phyloP scores from a whole-genome alignment of 169 alveolate genomes.

The Plasmodium cynomolgi region DNA sequence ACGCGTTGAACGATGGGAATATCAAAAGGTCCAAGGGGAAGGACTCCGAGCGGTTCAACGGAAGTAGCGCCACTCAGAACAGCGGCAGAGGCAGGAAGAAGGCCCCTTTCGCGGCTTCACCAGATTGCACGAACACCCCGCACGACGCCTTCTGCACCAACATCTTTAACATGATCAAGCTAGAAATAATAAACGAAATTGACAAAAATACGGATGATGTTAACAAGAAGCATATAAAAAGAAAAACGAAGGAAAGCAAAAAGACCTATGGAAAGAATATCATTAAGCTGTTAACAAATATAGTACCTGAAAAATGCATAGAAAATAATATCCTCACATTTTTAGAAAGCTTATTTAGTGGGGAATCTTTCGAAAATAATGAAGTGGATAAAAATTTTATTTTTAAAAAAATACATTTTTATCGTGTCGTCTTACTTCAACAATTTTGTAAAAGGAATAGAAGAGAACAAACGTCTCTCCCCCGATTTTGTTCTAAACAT shows the following conservation, averaged over 20 bases:
- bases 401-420: constrained; percentile 53
- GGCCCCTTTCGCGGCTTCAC: not conserved
- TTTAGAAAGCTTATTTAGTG: constrained; percentile 71
- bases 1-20: constrained; percentile 9
- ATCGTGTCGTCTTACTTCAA: constrained; percentile 43
- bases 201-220: constrained; percentile 72
- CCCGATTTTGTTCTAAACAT: constrained; percentile 48
- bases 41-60: not conserved
- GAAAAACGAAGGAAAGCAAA: constrained; percentile 70
- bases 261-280: constrained; percentile 72
- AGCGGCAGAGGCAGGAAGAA: not conserved
- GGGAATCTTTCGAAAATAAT: constrained; percentile 48
- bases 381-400: constrained; percentile 73
- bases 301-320: constrained; percentile 52
- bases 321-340: constrained; percentile 62
- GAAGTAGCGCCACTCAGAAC: not conserved
- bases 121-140: not conserved
- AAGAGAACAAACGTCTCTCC: constrained; percentile 44
- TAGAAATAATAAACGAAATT: constrained; percentile 61
- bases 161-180: constrained; percentile 62
- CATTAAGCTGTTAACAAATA: constrained; percentile 44
- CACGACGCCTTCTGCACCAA: constrained; percentile 25
- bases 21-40: not conserved
- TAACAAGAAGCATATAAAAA: constrained; percentile 61
- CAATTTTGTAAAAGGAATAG: constrained; percentile 57